phyloP scores from a whole-genome alignment of 2,329 filamentous ascomycete species.

The Fusarium poae region DNA sequence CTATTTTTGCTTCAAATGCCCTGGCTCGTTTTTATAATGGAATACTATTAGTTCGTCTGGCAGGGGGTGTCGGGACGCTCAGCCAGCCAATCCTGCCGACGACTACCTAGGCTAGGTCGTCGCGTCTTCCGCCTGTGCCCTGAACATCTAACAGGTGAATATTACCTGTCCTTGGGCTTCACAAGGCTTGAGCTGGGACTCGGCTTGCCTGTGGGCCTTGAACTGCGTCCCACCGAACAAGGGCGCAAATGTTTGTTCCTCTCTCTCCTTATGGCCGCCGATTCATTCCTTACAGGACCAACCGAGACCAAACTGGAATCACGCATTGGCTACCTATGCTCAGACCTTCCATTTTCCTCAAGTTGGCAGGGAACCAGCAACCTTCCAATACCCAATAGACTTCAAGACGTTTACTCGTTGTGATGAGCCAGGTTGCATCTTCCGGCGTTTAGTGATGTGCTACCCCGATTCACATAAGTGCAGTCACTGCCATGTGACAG shows the following conservation, averaged over 20 bases:
- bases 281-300: conserved; percentile 2
- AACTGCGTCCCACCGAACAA: neutral
- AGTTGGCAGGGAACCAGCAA: conserved; percentile 3
- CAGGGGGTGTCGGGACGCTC: conserved; percentile 13
- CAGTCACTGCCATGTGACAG: conserved; percentile 41
- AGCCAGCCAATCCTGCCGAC: conserved; percentile 13
- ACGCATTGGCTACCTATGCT: conserved; percentile 32
- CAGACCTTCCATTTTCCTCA: conserved; percentile 24
- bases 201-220: conserved; percentile 21
- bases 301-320: conserved; percentile 5
- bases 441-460: conserved; percentile 33
- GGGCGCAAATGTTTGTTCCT: neutral
- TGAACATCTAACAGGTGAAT: conserved; percentile 16
- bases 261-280: conserved; percentile 8
- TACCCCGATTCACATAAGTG: conserved; percentile 36
- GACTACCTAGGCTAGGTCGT: conserved; percentile 24
- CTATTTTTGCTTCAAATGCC: conserved; percentile 20
- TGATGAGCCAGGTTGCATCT: conserved; percentile 26
- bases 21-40: conserved; percentile 12
- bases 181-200: conserved; percentile 24
- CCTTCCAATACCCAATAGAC: conserved; percentile 10
- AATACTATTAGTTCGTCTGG: conserved; percentile 1
- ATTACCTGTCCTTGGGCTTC: conserved; percentile 5
- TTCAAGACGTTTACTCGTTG: conserved; percentile 28
- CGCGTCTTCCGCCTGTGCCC: conserved; percentile 5